Percentiles rank a stretch among this genome's conserved stretches.
These are phyloP conservation scores for Lathyrus aphaca DNA, from an alignment of 306 rosid species.

Conservation along the genomic window DNA sequence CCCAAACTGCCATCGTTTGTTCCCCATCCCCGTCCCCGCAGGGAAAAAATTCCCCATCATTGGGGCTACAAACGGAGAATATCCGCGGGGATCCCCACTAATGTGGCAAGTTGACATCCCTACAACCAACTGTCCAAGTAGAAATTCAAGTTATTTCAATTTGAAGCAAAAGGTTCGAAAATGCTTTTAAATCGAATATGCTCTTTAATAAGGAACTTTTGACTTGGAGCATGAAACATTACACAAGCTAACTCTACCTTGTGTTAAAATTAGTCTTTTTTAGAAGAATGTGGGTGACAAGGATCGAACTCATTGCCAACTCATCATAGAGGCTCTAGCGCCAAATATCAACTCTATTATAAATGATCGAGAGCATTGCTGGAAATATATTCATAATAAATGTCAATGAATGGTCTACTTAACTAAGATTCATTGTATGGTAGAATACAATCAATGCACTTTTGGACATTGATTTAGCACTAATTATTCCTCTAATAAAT, in stretches of 20 bases:
- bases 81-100: no score
- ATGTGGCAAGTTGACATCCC: no score
- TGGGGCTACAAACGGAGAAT: no score
- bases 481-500: neutral
- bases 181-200: neutral
- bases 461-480: neutral
- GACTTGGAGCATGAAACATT: neutral
- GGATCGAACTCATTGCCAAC: constrained; percentile 2
- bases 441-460: neutral
- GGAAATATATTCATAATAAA: constrained; percentile 1
- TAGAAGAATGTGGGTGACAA: neutral
- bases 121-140: constrained; percentile 18
- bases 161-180: constrained; percentile 10
- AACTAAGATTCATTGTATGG: neutral
- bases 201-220: neutral
- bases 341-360: neutral
- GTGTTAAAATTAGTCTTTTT: neutral
- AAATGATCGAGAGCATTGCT: neutral
- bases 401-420: neutral
- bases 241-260: constrained; percentile 20
- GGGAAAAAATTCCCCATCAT: no score
- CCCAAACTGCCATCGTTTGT: no score
- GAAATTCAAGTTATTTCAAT: constrained; percentile 7
- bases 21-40: no score
- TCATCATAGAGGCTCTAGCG: neutral